Base-by-base conservation (phyloP, 495 filamentous ascomycete genomes). In the Evernia prunastri region DNA sequence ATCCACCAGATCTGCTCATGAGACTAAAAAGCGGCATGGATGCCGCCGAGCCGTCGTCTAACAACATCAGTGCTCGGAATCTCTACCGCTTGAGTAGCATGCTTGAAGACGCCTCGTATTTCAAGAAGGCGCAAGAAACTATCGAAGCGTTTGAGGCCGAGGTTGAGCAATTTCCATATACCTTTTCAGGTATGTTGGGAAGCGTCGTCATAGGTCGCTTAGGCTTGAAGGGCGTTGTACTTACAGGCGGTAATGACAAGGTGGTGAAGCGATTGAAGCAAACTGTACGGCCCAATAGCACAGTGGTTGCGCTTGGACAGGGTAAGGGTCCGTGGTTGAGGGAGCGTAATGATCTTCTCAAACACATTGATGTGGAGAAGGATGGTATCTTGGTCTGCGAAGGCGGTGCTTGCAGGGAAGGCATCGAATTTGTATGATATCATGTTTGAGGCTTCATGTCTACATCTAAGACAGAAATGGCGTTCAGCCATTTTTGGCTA, bases 21-120 rank as follows among this genome's bases (percentile, higher is more conserved):
- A 86, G 94, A 11, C 80, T 96, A 61, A 98, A 98, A 76, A 89
- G 90, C 61, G 94, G 90, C 58, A 96, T 96, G 77, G 94, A 98
- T 73, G 88, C 87, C 42, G 87, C 89, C 20, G 88, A 91, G 59
- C 95, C 94, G 2, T 93, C 89, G 2, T 86, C 90, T 31, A 98
- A 98, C 70, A 92, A 90, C 35, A 81, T 91, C 23, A 86, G 87
- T 31, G 90, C 91, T 0, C 84, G 82, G 13, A 98, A 97, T 69
- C 78, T 98, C 20, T 87, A 90, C 72, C 85, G 91, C 4, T 81
- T 98, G 23, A 84, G 84, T 39, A 79, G 82, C 0, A 72, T 96
- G 1, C 81, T 97, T 2, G 83, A 82, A 25, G 86, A 92, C 60
- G 75, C 85, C 1, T 72, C 72, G 7, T 92, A 92, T 69, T 78